Conservation (phyloP, 139 green algal genomes). For the Micractinium sp. region DNA sequence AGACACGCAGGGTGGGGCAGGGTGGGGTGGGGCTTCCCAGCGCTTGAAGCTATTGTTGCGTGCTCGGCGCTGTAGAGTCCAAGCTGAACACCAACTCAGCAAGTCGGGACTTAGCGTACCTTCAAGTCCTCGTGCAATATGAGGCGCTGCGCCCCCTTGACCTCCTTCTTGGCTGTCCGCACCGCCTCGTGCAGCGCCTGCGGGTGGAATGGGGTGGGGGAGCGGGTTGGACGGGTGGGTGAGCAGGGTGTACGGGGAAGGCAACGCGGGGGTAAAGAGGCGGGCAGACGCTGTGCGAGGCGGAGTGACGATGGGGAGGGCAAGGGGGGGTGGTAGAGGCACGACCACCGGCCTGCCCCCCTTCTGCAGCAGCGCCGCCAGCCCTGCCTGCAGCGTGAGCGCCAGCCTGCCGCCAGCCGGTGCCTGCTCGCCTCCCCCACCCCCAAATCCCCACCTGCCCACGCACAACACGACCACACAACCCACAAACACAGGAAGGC, state of each 20-base stretch:
- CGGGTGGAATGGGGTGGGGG: background rate
- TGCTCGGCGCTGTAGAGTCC: too few relatives aligned
- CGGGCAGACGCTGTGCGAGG: background rate
- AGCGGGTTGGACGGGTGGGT: background rate
- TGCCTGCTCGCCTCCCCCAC: background rate
- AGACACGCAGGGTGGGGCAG: too few relatives aligned
- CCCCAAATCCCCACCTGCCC: background rate
- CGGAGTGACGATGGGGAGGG: background rate
- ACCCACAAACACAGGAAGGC: too few relatives aligned
- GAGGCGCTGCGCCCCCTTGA: constrained; percentile 61
- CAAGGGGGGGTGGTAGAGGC: too few relatives aligned
- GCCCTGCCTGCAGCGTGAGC: background rate
- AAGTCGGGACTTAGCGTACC: constrained; percentile 9
- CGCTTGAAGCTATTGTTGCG: too few relatives aligned
- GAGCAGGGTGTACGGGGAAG: background rate
- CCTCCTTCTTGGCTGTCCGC: constrained; percentile 54
- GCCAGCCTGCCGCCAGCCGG: background rate
- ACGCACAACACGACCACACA: too few relatives aligned
- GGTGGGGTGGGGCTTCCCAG: too few relatives aligned
- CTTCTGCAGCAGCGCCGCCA: too few relatives aligned
- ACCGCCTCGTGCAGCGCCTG: constrained; percentile 50
- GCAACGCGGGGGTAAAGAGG: background rate
- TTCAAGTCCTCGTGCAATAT: constrained; percentile 79
- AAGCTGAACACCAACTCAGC: too few relatives aligned
- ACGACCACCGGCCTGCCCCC: too few relatives aligned